Evolutionary conservation across 768 basidiomycete species (phyloP), one percentile per base, ranked within the genome.

Genomic region (Suillus placidus): DNA sequence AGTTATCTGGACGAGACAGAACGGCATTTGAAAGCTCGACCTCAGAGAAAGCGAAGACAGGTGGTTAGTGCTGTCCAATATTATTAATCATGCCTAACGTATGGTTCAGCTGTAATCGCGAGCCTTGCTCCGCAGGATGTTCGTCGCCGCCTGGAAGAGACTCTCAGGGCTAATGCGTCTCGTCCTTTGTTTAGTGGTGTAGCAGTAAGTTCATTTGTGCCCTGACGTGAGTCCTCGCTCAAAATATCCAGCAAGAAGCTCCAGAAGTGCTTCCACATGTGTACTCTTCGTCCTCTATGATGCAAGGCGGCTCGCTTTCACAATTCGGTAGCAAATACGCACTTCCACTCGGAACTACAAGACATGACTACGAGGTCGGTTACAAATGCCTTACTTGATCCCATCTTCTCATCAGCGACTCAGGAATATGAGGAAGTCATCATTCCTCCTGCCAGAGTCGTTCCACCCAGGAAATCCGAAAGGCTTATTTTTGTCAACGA

Each of bases 351-450:
- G 97, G 94, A 1, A 98, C 96, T 2, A 82, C 82, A 23, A 83
- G 93, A 34, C 77, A 84, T 18, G 81, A 85, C 60, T 73, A 84
- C 52, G 92, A 95, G 73, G 95, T 95, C 67, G 61, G 79, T 23
- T 61, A 54, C 40, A 8, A 40, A 9, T 42, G 34, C 16, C 34
- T 58, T 30, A 18, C 65, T 66, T 30, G 45, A 40, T 62, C 58
- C 40, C 54, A 12, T 35, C 37, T 23, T 6, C 23, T 61, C 65
- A 67, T 61, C 65, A 62, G 34, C 43, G 62, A n/a, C 64, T 20
- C 68, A 96, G 94, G 86, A 89, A 54, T 94, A 89, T 71, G 92
- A 97, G 76, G 96, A 98, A 81, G 92, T 97, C 20, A 83, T 88
- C 30, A 83, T 99, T 42, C 97, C 97, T 8, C 95, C 97, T 14